phyloP scores from a whole-genome alignment of 495 filamentous ascomycete genomes.

The Xylaria longipes region DNA sequence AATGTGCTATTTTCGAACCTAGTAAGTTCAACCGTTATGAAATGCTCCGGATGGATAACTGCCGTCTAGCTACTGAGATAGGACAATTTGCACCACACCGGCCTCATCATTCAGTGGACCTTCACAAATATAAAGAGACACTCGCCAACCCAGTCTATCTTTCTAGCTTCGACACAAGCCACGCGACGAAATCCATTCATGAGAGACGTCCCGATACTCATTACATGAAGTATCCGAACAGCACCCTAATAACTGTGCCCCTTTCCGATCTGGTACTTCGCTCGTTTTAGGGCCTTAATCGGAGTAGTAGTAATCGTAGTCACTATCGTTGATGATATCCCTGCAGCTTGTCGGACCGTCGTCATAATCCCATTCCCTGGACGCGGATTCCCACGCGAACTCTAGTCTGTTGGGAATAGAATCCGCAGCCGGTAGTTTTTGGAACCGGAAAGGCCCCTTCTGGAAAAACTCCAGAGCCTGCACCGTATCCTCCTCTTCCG shows the following conservation, averaged over 20 bases:
- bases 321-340: constrained; percentile 16
- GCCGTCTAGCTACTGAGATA: not conserved
- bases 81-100: not conserved
- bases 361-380: not conserved
- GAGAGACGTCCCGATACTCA: not conserved
- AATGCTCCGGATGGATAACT: not conserved
- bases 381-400: constrained; percentile 17
- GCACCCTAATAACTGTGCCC: not conserved
- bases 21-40: not conserved
- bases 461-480: constrained; percentile 18
- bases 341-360: constrained; percentile 14
- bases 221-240: not conserved
- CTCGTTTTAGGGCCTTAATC: not conserved
- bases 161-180: not conserved
- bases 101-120: not conserved
- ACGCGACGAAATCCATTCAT: not conserved
- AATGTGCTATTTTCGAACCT: not conserved
- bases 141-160: not conserved
- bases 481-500: constrained; percentile 19
- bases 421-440: constrained; percentile 9
- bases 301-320: constrained; percentile 22
- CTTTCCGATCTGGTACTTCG: not conserved
- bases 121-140: not conserved
- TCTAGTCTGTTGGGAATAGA: constrained; percentile 5
- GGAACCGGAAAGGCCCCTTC: constrained; percentile 21